Conservation (phyloP, 2,329 filamentous ascomycete species). For the Cytospora mali region DNA sequence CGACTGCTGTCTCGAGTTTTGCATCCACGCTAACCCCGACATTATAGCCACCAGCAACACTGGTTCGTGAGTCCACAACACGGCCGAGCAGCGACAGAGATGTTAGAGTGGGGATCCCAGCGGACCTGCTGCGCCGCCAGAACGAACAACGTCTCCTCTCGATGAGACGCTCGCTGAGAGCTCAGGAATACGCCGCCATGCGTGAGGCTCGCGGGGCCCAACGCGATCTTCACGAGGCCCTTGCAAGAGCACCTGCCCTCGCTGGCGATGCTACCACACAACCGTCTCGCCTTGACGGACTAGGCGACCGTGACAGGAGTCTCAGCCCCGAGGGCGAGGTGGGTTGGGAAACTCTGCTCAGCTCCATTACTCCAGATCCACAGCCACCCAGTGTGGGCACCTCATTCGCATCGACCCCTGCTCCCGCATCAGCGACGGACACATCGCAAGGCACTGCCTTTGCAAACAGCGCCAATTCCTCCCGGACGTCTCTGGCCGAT, state of each 20-base stretch:
- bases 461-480: slow-evolving; percentile 42
- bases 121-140: slow-evolving; percentile 9
- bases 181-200: slow-evolving; percentile 13
- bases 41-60: slow-evolving; percentile 12
- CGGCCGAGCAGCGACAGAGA: slow-evolving; percentile 7
- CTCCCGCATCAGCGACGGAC: slow-evolving; percentile 49
- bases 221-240: background rate
- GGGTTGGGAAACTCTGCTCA: slow-evolving; percentile 79
- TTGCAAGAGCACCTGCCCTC: background rate
- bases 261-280: slow-evolving; percentile 13
- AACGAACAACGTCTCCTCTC: slow-evolving; percentile 16
- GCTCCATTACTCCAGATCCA: slow-evolving; percentile 79
- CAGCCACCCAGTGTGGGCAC: slow-evolving; percentile 79
- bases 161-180: slow-evolving; percentile 15
- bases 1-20: background rate
- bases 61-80: slow-evolving; percentile 7
- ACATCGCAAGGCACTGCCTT: slow-evolving; percentile 40
- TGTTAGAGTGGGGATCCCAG: background rate
- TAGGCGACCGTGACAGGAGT: slow-evolving; percentile 84
- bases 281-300: slow-evolving; percentile 53
- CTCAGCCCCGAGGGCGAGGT: slow-evolving; percentile 70
- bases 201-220: slow-evolving; percentile 18
- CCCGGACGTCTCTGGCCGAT: slow-evolving; percentile 50
- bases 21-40: slow-evolving; percentile 16
- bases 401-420: slow-evolving; percentile 74